Conservation (phyloP, 148 eudicot genomes). For the Rheum nobile region DNA sequence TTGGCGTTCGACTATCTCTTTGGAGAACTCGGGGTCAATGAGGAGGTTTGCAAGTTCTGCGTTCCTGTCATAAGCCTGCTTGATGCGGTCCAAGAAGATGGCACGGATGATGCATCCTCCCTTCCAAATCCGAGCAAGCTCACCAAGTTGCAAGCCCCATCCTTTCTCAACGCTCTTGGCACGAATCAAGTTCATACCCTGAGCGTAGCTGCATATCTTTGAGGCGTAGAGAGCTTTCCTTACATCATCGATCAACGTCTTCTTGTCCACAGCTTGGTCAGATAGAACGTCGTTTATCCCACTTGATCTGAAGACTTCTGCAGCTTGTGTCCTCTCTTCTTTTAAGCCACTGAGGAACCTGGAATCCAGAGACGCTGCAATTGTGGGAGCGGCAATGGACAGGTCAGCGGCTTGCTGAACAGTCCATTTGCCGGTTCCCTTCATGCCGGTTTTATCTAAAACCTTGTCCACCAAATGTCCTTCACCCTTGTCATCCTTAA, state of each 20-base stretch:
- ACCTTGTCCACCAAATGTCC: conserved; percentile 81
- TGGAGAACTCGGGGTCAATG: conserved; percentile 75
- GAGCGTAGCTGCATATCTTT: conserved; percentile 85
- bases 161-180: conserved; percentile 77
- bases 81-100: conserved; percentile 82
- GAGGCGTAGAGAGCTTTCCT: conserved; percentile 75
- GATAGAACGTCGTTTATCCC: conserved; percentile 39
- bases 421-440: conserved; percentile 94
- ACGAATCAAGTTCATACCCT: conserved; percentile 84
- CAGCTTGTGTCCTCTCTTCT: conserved; percentile 74
- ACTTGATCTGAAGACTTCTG: conserved; percentile 56
- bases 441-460: conserved; percentile 89
- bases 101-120: conserved; percentile 92
- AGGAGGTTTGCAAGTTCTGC: conserved; percentile 68
- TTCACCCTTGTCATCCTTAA: conserved; percentile 75
- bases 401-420: conserved; percentile 93
- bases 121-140: conserved; percentile 93
- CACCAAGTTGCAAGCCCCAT: conserved; percentile 72
- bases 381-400: conserved; percentile 79
- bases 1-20: conserved; percentile 70
- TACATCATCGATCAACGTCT: conserved; percentile 63
- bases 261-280: conserved; percentile 65
- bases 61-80: conserved; percentile 80
- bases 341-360: conserved; percentile 80
- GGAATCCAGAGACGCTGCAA: conserved; percentile 78